A percentile compares a stretch with the other conserved stretches of the same genome.
phyloP scores from a whole-genome alignment of 371 early-diverging fungal species.

The Rhizopus stolonifer region DNA sequence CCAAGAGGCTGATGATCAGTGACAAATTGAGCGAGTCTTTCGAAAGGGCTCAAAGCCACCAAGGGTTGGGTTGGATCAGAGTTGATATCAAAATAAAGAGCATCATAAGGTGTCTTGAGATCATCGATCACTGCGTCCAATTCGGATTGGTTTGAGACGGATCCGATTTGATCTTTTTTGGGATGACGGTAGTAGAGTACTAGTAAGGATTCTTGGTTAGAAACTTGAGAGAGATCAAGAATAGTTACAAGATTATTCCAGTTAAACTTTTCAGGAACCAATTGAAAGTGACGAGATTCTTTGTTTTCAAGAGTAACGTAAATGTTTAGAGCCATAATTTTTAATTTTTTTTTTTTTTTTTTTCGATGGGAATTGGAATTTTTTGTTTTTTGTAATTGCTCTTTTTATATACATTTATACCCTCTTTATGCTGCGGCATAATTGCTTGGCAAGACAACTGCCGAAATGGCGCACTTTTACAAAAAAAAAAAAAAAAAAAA shows the following conservation, averaged over 20 bases:
- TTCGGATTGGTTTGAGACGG: neutral
- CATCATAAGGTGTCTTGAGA: neutral
- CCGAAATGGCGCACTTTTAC: too few relatives aligned
- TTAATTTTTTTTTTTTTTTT: neutral
- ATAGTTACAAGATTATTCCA: slow-evolving; percentile 12
- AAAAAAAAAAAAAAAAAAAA: too few relatives aligned
- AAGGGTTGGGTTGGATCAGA: neutral
- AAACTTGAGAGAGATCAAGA: slow-evolving; percentile 7
- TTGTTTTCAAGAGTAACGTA: neutral
- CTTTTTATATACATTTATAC: neutral
- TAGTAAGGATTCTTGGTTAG: slow-evolving; percentile 6
- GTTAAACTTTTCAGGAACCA: slow-evolving; percentile 13
- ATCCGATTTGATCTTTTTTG: neutral
- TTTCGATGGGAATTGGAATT: too few relatives aligned
- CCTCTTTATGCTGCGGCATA: neutral
- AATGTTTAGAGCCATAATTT: neutral
- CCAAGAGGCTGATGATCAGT: neutral
- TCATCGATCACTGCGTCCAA: neutral
- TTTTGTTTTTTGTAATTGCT: neutral
- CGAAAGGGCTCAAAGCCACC: neutral
- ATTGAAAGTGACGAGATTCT: neutral
- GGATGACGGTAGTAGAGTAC: slow-evolving; percentile 10
- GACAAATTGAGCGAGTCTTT: neutral
- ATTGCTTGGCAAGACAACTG: neutral
- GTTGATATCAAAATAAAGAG: neutral